phyloP scores from a whole-genome alignment of 306 rosid genomes.

The Biancaea sappan region DNA sequence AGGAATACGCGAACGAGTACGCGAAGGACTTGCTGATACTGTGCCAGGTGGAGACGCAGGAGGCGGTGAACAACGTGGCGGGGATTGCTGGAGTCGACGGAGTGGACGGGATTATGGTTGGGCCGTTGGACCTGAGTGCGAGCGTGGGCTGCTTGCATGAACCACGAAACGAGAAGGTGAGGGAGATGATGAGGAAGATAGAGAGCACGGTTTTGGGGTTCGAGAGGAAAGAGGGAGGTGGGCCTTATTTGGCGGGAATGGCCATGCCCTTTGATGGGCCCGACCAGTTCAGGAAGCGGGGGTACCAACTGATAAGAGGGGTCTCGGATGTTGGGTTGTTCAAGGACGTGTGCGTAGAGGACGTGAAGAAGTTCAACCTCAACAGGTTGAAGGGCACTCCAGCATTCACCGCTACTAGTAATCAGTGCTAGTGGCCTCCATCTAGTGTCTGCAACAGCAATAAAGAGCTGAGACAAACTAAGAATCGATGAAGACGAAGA shows the following conservation, averaged over 20 bases:
- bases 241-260: constrained; percentile 5
- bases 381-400: neutral
- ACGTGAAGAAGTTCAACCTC: neutral
- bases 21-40: constrained; percentile 7
- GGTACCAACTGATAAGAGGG: constrained; percentile 6
- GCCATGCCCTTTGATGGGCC: constrained; percentile 15
- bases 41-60: constrained; percentile 25
- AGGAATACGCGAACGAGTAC: neutral
- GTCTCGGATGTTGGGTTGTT: constrained; percentile 10
- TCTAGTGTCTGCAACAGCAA: too few species aligned
- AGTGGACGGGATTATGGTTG: constrained; percentile 27
- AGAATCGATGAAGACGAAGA: too few species aligned
- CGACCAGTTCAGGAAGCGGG: constrained; percentile 15
- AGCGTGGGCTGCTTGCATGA: constrained; percentile 10
- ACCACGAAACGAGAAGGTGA: constrained; percentile 7
- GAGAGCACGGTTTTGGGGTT: neutral
- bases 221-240: constrained; percentile 27
- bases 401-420: too few species aligned
- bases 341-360: constrained; percentile 2
- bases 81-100: constrained; percentile 12
- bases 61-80: constrained; percentile 5
- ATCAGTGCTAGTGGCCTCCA: neutral
- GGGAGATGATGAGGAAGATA: constrained; percentile 12
- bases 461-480: too few species aligned
- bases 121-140: neutral